These are phyloP conservation scores for Suillus sp. DNA, from an alignment of 768 basidiomycete genomes.

Conservation along the genomic window DNA sequence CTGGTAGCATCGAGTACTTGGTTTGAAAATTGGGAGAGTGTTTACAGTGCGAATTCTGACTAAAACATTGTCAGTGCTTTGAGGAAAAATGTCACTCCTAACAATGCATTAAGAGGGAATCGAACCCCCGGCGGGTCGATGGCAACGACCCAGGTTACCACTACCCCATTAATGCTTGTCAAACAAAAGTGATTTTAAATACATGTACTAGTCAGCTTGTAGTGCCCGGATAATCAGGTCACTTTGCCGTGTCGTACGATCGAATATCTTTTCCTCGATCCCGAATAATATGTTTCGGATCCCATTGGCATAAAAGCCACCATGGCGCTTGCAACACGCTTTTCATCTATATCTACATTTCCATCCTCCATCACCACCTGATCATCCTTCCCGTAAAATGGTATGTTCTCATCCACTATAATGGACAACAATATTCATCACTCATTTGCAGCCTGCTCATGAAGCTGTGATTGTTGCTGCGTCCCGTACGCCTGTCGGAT, in stretches of 20 bases:
- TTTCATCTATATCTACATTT: slow-evolving; percentile 37
- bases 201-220: background rate
- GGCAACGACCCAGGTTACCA: slow-evolving; percentile 39
- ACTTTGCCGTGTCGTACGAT: slow-evolving; percentile 3
- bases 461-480: slow-evolving; percentile 95
- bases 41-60: too few relatives aligned
- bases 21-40: too few relatives aligned
- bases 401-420: slow-evolving; percentile 34
- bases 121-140: slow-evolving; percentile 76
- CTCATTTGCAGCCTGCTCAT: slow-evolving; percentile 47
- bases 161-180: slow-evolving; percentile 34
- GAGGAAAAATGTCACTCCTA: slow-evolving; percentile 3
- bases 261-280: slow-evolving; percentile 4
- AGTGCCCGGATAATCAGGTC: background rate
- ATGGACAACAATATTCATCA: background rate
- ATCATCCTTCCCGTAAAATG: slow-evolving; percentile 48
- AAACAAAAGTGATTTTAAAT: rapidly evolving
- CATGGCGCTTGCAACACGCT: slow-evolving; percentile 46
- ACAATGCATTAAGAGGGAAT: slow-evolving; percentile 71
- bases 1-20: too few relatives aligned
- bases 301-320: slow-evolving; percentile 19
- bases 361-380: slow-evolving; percentile 42
- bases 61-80: background rate
- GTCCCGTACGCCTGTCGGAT: slow-evolving; percentile 91
- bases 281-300: slow-evolving; percentile 4